Percentiles rank a stretch among this genome's conserved stretches.
Evolutionary conservation across 257 asterid genomes (phyloP).

Genomic region (Voacanga thouarsii): DNA sequence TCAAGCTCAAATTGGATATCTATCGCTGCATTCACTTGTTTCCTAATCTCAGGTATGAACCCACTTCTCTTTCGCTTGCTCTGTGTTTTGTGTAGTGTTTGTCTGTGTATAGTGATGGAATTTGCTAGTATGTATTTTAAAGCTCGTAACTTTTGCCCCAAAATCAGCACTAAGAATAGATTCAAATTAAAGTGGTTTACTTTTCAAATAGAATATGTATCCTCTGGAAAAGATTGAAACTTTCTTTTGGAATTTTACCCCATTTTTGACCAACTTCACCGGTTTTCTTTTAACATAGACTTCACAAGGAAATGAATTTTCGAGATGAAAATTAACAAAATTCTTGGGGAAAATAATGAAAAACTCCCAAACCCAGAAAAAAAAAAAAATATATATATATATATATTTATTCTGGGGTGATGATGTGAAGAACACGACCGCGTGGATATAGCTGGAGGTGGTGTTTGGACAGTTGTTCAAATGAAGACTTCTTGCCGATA

Average conservation of each 20-base stretch:
- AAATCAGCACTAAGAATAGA: neutral
- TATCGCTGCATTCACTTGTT: neutral
- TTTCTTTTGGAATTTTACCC: neutral
- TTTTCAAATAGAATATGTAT: neutral
- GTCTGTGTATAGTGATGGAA: neutral
- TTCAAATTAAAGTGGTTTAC: constrained; percentile 2
- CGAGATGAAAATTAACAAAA: neutral
- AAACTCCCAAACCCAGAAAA: too few relatives aligned
- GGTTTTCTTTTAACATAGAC: neutral
- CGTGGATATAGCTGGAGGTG: constrained; percentile 52
- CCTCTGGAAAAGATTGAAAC: neutral
- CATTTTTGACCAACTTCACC: neutral
- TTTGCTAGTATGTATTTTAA: neutral
- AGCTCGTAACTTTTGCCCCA: neutral
- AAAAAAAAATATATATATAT: too few relatives aligned
- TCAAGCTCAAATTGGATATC: neutral
- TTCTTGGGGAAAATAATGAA: neutral
- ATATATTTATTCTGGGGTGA: too few relatives aligned
- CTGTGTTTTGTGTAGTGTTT: neutral
- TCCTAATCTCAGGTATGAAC: constrained; percentile 16
- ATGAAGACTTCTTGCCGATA: neutral
- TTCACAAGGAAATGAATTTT: neutral
- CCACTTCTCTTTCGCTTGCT: neutral
- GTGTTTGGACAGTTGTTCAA: constrained; percentile 16
- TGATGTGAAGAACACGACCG: constrained; percentile 36